Evolutionary conservation across 2,329 filamentous ascomycete genomes (phyloP), one percentile per base, ranked within the genome.

Genomic region (Whalleya microplaca): DNA sequence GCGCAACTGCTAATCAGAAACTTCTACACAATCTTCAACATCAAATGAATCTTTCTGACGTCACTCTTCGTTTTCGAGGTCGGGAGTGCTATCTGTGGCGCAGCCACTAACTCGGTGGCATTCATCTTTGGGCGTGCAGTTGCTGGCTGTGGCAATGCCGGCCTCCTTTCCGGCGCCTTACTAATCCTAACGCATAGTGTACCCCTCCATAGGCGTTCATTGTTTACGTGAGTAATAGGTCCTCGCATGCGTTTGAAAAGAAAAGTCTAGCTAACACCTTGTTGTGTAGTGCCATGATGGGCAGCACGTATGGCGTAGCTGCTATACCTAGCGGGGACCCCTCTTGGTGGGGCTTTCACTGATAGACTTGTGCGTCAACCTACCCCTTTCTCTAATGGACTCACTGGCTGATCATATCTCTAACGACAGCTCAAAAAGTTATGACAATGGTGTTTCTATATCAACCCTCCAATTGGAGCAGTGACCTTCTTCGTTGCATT

Each of bases 391-490:
- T 7, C 19, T 10, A 60, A 55, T 40, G 50, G 43, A 3, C 54
- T 64, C 23, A 58, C 62, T 7, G 41, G 48, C 6, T 48, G 5
- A 49, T 57, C 16, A 53, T 58, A 1, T 66, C 9, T 27, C 23
- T 27, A 27, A 27, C 23, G 23, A 27, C 9, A 27, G 4, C 23
- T 27, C 23, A 9, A 27, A n/a, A 27, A 27, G 23, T 27, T 9
- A 27, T 27, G 64, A 63, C 48, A 63, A 1, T 66, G 62, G 60
- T 64, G 62, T 7, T 45, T 45, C 32, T 37, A 59, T n/a, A 62
- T 64, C 49, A 65, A 65, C 43, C 51, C 66, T 16, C 65, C 64
- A 1, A 43, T 68, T 2, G 65, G 63, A 2, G 65, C 27, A 2
- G 52, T 63, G 10, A 32, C 45, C 2, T 16, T 54, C 18, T 20